Conservation (phyloP, 139 green algal genomes). For the Eudorina sp. region DNA sequence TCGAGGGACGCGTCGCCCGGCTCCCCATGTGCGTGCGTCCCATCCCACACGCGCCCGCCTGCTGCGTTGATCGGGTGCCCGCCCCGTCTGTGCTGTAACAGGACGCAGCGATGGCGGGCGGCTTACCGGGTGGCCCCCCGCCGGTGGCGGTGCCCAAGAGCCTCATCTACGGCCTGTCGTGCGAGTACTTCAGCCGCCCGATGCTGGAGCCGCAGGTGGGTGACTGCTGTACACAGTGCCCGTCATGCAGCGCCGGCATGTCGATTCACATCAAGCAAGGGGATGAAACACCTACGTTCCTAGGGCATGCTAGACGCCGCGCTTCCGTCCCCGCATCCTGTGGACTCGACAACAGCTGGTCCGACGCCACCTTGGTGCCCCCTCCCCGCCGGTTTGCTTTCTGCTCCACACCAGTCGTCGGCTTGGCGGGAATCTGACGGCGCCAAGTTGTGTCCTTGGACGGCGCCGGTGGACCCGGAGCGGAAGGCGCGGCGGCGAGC, state of each 20-base stretch:
- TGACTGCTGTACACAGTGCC: too few relatives aligned
- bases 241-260: too few relatives aligned
- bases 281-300: too few relatives aligned
- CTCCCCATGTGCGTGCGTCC: not conserved
- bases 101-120: not conserved
- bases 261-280: too few relatives aligned
- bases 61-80: not conserved
- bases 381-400: not conserved
- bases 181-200: conserved; percentile 79
- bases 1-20: not conserved
- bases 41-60: not conserved
- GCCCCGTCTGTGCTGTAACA: not conserved
- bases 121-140: not conserved
- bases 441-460: conserved; percentile 59
- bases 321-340: too few relatives aligned
- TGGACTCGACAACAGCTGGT: not conserved
- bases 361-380: not conserved
- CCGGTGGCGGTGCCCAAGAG: conserved; percentile 62
- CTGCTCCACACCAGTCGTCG: conserved; percentile 46
- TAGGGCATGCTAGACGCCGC: too few relatives aligned
- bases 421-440: conserved; percentile 68
- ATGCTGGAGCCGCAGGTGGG: conserved; percentile 82
- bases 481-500: conserved; percentile 57
- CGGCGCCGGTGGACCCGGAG: conserved; percentile 48
- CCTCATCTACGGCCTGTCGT: conserved; percentile 70